These are phyloP conservation scores for Torrubiella hemipterigena DNA, from an alignment of 2,329 filamentous ascomycete species.

Conservation along the genomic window DNA sequence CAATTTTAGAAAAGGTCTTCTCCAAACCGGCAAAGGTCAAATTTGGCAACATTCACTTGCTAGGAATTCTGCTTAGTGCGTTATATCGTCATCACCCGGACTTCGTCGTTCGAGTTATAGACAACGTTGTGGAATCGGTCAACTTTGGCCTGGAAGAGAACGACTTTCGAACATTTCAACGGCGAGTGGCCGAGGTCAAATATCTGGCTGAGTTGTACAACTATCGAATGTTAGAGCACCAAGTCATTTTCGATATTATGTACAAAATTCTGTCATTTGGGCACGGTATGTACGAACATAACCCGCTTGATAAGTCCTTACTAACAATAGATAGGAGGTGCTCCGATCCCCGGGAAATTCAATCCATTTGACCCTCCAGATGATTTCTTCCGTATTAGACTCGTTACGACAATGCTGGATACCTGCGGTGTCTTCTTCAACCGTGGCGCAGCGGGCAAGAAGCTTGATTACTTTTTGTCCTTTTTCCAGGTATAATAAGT, in stretches of 20 bases:
- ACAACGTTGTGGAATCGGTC: constrained; percentile 82
- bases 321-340: constrained; percentile 44
- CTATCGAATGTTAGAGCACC: constrained; percentile 91
- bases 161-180: constrained; percentile 95
- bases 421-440: constrained; percentile 96
- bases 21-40: constrained; percentile 95
- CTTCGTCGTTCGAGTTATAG: constrained; percentile 84
- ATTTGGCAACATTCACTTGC: constrained; percentile 88
- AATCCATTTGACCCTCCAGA: constrained; percentile 79
- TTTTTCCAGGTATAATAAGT: constrained; percentile 65
- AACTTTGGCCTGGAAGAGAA: constrained; percentile 84
- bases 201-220: constrained; percentile 96
- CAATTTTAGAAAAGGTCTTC: constrained; percentile 78
- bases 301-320: neutral
- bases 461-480: constrained; percentile 91
- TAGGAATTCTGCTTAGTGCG: constrained; percentile 80
- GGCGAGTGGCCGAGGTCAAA: constrained; percentile 88
- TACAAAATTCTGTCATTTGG: constrained; percentile 93
- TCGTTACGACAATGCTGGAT: constrained; percentile 81
- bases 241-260: constrained; percentile 87
- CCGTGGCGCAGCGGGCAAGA: constrained; percentile 86
- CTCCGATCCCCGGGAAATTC: constrained; percentile 63
- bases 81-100: constrained; percentile 85
- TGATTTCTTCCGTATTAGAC: constrained; percentile 89
- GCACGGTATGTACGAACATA: constrained; percentile 41